Base-by-base conservation (phyloP, 2,329 filamentous ascomycete species). In the Cytospora paraplurivora region DNA sequence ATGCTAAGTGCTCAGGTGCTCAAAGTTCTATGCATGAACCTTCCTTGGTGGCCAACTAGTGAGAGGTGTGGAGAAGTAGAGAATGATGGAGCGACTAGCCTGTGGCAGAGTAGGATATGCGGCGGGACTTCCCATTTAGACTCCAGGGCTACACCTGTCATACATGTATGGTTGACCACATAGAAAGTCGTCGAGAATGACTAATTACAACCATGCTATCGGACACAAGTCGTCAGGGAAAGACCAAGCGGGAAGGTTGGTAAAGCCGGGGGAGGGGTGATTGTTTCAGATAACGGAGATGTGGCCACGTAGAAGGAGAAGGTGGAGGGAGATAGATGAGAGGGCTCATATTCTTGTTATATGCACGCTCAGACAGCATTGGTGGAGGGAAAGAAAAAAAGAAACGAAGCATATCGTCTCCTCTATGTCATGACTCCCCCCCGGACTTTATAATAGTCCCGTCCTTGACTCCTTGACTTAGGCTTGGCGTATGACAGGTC, bases 201-300 rank as follows among this genome's bases (percentile, higher is more conserved):
- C 35, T 41, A 60, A 19, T 49, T 32, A 55, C 49, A 55, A 51
- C 47, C 44, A 61, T 53, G 54, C 33, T 51, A 32, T 54, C 35
- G 37, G 51, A 49, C 47, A 44, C 41, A 63, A 37, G 38, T 21
- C 52, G 27, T 27, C 49, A 56, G 56, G 56, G 50, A 62, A 32
- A 56, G 44, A 62, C 35, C 56, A 49, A 34, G 33, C 32, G 50
- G 21, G 33, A 47, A 57, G 57, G 59, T 35, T 52, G 49, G 38
- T 52, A 35, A 59, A 55, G 21, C n/a, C 21, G 21, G 54, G 54
- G 54, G 37, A 58, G 44, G 37, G 52, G 44, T 37, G 54, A 50
- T 52, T 53, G 62, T 64, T 64, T 64, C 62, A 61, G 57, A 61
- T 61, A 56, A 35, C 62, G 32, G 57, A 38, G 55, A 56, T 51